Percentiles rank a stretch among this genome's conserved stretches.
Evolutionary conservation across 1,284 basidiomycete species (phyloP).

Genomic region (Apiotrichum laibachii): DNA sequence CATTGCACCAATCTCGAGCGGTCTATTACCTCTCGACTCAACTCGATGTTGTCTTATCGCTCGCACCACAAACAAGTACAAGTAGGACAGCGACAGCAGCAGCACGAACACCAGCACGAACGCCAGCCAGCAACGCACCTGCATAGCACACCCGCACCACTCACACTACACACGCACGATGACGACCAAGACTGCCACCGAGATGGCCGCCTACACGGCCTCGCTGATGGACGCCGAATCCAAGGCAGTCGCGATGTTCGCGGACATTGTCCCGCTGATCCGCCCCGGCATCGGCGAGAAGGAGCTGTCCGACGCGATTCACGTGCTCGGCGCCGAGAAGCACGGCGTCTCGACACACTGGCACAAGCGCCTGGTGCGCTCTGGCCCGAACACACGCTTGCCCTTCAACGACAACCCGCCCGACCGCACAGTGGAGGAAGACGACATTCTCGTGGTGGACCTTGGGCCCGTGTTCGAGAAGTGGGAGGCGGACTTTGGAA

Average conservation of each 20-base stretch:
- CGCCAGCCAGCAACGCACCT: too few species aligned
- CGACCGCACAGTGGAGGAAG: slow-evolving; percentile 14
- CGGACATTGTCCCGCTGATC: slow-evolving; percentile 18
- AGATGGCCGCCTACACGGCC: slow-evolving; percentile 15
- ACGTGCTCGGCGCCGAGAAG: slow-evolving; percentile 13
- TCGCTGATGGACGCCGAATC: slow-evolving; percentile 13
- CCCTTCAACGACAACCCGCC: slow-evolving; percentile 25
- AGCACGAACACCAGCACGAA: too few species aligned
- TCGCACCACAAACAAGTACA: too few species aligned
- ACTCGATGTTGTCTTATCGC: too few species aligned
- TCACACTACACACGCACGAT: background rate
- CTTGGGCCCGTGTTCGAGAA: slow-evolving; percentile 22
- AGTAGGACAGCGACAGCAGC: too few species aligned
- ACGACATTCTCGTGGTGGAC: slow-evolving; percentile 24
- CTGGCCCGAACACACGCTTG: slow-evolving; percentile 18
- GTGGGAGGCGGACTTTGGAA: slow-evolving; percentile 24
- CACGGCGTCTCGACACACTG: slow-evolving; percentile 20
- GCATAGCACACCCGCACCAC: too few species aligned
- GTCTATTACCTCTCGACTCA: too few species aligned
- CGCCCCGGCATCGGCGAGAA: slow-evolving; percentile 17
- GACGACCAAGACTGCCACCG: slow-evolving; percentile 4
- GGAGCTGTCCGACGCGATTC: slow-evolving; percentile 18
- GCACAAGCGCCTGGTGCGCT: slow-evolving; percentile 23
- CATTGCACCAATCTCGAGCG: too few species aligned
- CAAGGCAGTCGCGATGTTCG: slow-evolving; percentile 18